A percentile compares a stretch with the other conserved stretches of the same genome.
Conservation (phyloP, 345 rosid species). For the Salix udensis region DNA sequence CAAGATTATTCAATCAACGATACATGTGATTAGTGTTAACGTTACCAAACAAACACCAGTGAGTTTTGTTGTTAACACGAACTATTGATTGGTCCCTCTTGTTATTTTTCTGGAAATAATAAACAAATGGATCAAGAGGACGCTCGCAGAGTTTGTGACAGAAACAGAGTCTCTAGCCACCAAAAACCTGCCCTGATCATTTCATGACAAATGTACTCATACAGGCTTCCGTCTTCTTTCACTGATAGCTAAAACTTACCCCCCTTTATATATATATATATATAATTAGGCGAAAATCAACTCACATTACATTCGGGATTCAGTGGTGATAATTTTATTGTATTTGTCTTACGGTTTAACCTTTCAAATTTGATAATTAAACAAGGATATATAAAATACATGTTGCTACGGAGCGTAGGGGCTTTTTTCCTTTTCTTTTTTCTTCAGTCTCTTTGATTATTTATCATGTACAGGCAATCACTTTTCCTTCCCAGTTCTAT, state of each 20-base stretch:
- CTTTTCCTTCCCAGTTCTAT: not conserved
- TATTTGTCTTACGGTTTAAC: too few species aligned
- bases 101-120: not conserved
- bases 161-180: not conserved
- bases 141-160: not conserved
- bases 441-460: not conserved
- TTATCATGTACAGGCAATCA: not conserved
- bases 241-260: too few species aligned
- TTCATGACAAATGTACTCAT: slow-evolving; percentile 35
- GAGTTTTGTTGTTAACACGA: too few species aligned
- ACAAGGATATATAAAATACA: not conserved
- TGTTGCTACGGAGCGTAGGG: not conserved
- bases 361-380: too few species aligned
- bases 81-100: not conserved
- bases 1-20: not conserved
- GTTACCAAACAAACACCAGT: not conserved
- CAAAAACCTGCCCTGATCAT: slow-evolving; percentile 34
- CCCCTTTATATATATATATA: too few species aligned
- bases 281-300: too few species aligned
- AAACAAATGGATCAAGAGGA: not conserved
- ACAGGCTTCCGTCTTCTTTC: slow-evolving; percentile 25
- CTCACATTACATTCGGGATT: too few species aligned
- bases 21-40: not conserved
- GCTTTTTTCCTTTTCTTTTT: not conserved
- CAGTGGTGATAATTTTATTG: too few species aligned